Conservation (phyloP, 495 filamentous ascomycete genomes). For the Mytilinidion resinicola region DNA sequence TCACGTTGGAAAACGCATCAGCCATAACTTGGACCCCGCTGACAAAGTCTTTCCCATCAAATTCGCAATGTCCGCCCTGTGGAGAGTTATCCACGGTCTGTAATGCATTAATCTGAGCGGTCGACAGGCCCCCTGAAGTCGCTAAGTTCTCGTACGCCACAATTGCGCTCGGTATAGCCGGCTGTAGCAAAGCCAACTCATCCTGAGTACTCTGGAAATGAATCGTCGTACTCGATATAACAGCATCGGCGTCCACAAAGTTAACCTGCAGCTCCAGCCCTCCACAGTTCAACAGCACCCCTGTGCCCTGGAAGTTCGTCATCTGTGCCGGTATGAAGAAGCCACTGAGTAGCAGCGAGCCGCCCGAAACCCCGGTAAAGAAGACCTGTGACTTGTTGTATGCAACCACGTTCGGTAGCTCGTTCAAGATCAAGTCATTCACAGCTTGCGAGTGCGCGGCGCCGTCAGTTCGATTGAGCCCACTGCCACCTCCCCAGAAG, state of each 20-base stretch:
- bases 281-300: constrained; percentile 46
- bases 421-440: constrained; percentile 37
- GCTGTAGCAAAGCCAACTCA: constrained; percentile 41
- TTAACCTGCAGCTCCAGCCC: constrained; percentile 42
- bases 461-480: constrained; percentile 45
- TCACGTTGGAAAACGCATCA: constrained; percentile 40
- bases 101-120: constrained; percentile 36
- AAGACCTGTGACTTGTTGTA: constrained; percentile 41
- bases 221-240: constrained; percentile 35
- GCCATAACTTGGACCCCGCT: constrained; percentile 46
- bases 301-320: constrained; percentile 37
- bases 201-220: constrained; percentile 48
- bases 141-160: constrained; percentile 43
- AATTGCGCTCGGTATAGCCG: constrained; percentile 42
- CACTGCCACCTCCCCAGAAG: constrained; percentile 47
- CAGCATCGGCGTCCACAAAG: constrained; percentile 32
- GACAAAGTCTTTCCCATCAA: constrained; percentile 44
- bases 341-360: constrained; percentile 41
- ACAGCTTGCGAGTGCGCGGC: constrained; percentile 45
- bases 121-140: constrained; percentile 32
- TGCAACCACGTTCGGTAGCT: constrained; percentile 41
- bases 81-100: constrained; percentile 48
- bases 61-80: constrained; percentile 45
- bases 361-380: constrained; percentile 46
- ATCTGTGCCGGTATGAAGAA: constrained; percentile 48